phyloP scores from a whole-genome alignment of 2,329 filamentous ascomycete genomes.

The Penicillium frequentans region DNA sequence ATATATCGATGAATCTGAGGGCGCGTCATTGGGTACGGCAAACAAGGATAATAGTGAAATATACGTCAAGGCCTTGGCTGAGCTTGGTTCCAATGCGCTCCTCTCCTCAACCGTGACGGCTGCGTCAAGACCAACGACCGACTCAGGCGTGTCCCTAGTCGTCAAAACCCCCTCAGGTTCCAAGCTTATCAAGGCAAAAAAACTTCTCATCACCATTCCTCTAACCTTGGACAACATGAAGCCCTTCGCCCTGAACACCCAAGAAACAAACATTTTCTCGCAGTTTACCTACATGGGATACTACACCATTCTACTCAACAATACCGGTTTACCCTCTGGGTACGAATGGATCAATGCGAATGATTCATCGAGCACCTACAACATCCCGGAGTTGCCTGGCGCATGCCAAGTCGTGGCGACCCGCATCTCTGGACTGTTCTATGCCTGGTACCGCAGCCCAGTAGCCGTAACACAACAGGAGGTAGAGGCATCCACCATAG shows the following conservation, averaged over 20 bases:
- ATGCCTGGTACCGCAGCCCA: neutral
- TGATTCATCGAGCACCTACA: neutral
- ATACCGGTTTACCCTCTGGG: neutral
- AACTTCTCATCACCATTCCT: conserved; percentile 44
- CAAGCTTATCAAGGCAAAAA: conserved; percentile 37
- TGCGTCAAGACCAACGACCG: neutral
- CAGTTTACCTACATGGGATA: conserved; percentile 35
- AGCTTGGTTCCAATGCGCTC: neutral
- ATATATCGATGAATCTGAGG: neutral
- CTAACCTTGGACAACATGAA: conserved; percentile 36
- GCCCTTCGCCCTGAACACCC: conserved; percentile 33
- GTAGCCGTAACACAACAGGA: neutral
- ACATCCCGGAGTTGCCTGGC: conserved; percentile 1
- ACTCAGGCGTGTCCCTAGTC: neutral
- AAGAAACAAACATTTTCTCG: conserved; percentile 37
- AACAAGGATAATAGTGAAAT: neutral
- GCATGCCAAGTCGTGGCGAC: neutral
- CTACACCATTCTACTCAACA: conserved; percentile 33
- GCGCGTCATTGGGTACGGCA: neutral
- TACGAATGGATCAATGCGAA: conserved; percentile 1
- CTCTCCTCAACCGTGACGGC: neutral
- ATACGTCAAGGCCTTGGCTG: neutral
- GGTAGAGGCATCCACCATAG: neutral
- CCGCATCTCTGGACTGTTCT: neutral
- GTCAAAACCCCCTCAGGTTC: conserved; percentile 31